phyloP scores from a whole-genome alignment of 2,329 filamentous ascomycete species.

The Calonectria crousiana region DNA sequence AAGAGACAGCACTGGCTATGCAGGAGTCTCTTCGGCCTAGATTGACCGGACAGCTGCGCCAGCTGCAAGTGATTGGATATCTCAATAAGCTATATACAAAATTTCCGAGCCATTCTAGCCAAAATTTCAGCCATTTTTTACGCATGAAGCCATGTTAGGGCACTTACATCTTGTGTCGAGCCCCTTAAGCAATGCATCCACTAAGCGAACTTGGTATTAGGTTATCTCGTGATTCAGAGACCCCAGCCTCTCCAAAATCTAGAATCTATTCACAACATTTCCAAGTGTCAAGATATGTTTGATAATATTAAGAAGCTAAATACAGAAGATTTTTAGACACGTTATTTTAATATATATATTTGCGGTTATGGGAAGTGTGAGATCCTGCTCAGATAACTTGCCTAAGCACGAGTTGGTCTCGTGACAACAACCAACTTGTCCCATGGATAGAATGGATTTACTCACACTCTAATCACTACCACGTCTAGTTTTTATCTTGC shows the following conservation, averaged over 20 bases:
- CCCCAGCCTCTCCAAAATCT: neutral
- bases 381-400: neutral
- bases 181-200: neutral
- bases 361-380: neutral
- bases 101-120: too few species aligned
- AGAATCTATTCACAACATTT: neutral
- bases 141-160: too few species aligned
- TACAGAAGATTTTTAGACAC: neutral
- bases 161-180: neutral
- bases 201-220: neutral
- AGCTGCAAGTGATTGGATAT: too few species aligned
- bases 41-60: too few species aligned
- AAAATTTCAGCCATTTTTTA: too few species aligned
- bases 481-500: neutral
- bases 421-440: neutral
- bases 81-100: too few species aligned
- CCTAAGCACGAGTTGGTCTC: neutral
- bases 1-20: neutral
- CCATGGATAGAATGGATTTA: neutral
- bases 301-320: too few species aligned
- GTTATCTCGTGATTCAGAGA: neutral
- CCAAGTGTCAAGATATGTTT: neutral
- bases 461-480: neutral
- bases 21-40: neutral
- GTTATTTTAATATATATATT: neutral